Base-by-base conservation (phyloP, 768 basidiomycete genomes). In the Russula emetica region DNA sequence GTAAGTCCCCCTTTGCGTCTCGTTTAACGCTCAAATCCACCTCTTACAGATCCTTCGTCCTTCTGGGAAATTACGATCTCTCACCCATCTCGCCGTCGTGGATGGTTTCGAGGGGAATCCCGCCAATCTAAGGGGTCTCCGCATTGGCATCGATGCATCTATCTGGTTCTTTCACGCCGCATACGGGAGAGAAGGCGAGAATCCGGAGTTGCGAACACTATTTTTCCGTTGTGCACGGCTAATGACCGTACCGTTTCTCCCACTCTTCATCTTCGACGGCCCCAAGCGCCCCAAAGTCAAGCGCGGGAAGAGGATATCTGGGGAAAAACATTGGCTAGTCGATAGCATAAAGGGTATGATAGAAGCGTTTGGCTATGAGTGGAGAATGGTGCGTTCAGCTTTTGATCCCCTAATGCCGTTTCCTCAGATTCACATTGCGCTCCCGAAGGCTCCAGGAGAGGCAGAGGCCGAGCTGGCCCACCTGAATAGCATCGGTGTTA, bases 381-480 rank as follows among this genome's bases (percentile, higher is more conserved):
- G 86, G 85, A 78, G 84, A 67, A 83, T 80, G 72, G 86, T 84
- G 70, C 49, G 83, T 64, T 61, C n/a, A 66, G 69, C 18, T 5
- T 26, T 36, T 44, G 9, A 13, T 45, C 26, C n/a, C 34, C 24
- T 16, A 18, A 11, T 13, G 6, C 9, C 11, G 69, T 71, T 42
- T 65, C 72, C 64, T 72, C n/a, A 69, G 64, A 9, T 42, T 9
- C 22, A 66, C 73, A 7, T 73, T 75, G 69, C n/a, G 75, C 75
- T 9, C 73, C 71, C 64, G 71, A 73, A 86, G 86, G 94, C 93
- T 18, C 94, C 94, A 7, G 94, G 92, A 20, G 95, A 97, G 74
- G 95, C 95, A 0, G 95, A 98, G 73, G 94, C 94, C 0, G 94
- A 96, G 71, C 79, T 98, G 2, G 94, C 94, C 0, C 87, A 90